Base-by-base conservation (phyloP, 495 filamentous ascomycete species). In the Penicillium nucicola region DNA sequence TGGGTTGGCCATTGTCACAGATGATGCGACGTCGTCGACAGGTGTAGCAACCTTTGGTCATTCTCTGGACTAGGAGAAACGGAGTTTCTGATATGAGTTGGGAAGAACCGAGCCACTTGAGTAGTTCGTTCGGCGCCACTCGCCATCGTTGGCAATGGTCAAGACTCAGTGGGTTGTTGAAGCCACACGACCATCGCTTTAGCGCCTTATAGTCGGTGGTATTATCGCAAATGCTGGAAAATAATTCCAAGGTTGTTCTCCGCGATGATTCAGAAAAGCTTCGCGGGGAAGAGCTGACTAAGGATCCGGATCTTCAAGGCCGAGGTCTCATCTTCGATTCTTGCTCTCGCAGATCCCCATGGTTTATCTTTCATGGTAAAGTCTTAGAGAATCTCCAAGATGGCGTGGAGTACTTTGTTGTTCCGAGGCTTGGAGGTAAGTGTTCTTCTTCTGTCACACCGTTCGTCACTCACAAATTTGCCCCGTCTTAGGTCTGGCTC, bases 1-100 rank as follows among this genome's bases (percentile, higher is more conserved):
- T 76, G 5, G 83, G 83, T 20, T 76, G 78, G 38, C 77, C 75
- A 70, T 85, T 86, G 57, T 82, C 80, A 68, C 81, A 84, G 38
- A 73, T 70, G 25, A 77, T 75, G 65, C 74, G 74, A 46, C 74
- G 70, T 47, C 74, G 74, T 48, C 74, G 74, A 53, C 74, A 77
- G 46, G 72, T 77, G 58, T 77, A 77, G 43, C 74, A 76, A 48
- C 72, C 74, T 64, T 76, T 75, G 36, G 67, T 69, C 74, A 77
- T 77, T 60, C 51, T 66, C 53, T 41, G 18, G 17, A 20, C n/a
- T 15, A 23, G 42, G 50, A 40, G 15, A 48, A 50, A 50, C 28
- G 56, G 48, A n/a, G 44, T 48, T 49, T 48, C 39, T 49, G 41
- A 39, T 45, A 17, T 44, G 28, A 33, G 46, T 42, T 56, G 42